Percentiles rank a stretch among this genome's conserved stretches.
Evolutionary conservation across 2,329 filamentous ascomycete genomes (phyloP).

Genomic region (Plectosphaerella plurivora): DNA sequence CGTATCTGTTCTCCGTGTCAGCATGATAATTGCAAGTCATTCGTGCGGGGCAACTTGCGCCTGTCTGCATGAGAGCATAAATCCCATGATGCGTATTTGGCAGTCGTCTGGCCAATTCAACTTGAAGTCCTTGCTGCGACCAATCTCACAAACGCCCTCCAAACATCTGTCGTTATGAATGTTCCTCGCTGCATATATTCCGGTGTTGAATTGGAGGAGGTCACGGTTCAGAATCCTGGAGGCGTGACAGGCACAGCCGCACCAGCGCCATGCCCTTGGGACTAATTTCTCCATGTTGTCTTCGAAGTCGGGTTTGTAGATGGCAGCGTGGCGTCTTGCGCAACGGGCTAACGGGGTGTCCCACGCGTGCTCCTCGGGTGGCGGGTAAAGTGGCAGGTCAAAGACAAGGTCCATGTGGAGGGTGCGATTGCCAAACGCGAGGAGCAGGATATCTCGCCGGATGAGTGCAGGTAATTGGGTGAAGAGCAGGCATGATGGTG

Average conservation of each 20-base stretch:
- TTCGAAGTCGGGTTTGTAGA: background rate
- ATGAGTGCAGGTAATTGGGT: background rate
- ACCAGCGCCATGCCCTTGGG: background rate
- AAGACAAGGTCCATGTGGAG: background rate
- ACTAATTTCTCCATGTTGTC: too few relatives aligned
- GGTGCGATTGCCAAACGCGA: background rate
- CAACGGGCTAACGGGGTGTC: too few relatives aligned
- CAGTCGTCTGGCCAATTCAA: slow-evolving; percentile 5
- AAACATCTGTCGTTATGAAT: background rate
- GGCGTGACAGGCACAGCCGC: background rate
- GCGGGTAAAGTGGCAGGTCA: background rate
- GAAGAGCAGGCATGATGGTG: background rate
- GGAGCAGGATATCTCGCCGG: background rate
- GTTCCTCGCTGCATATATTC: too few relatives aligned
- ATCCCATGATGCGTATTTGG: slow-evolving; percentile 21
- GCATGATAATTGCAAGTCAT: background rate
- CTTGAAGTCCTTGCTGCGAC: too few relatives aligned
- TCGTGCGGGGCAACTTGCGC: slow-evolving; percentile 11
- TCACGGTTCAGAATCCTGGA: too few relatives aligned
- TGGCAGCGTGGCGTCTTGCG: background rate
- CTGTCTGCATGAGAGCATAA: slow-evolving; percentile 20
- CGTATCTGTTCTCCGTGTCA: slow-evolving; percentile 11
- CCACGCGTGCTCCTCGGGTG: background rate
- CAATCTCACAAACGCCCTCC: background rate
- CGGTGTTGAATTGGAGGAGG: too few relatives aligned